Conservation (phyloP, 768 basidiomycete species). For the Lactifluus volemus region DNA sequence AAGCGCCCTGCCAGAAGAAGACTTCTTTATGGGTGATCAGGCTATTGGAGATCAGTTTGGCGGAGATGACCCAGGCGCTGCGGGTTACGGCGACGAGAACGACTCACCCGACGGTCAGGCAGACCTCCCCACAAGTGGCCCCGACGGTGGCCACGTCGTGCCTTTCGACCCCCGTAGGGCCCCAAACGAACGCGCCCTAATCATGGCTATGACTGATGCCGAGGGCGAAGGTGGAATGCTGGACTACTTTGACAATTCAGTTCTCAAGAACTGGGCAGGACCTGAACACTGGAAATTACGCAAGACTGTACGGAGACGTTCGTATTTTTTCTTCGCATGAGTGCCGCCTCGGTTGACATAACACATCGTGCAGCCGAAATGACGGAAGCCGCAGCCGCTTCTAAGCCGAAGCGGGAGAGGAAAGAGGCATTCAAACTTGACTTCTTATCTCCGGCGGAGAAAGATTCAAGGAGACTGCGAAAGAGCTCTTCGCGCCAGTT, state of each 20-base stretch:
- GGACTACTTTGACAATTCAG: conserved; percentile 85
- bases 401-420: conserved; percentile 52
- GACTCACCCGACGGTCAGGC: conserved; percentile 34
- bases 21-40: conserved; percentile 62
- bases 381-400: conserved; percentile 39
- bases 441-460: conserved; percentile 54
- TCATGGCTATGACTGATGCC: conserved; percentile 76
- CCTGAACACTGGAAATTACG: conserved; percentile 97
- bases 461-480: conserved; percentile 52
- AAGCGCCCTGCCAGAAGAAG: conserved; percentile 36
- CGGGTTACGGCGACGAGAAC: conserved; percentile 27
- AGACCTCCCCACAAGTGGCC: conserved; percentile 34
- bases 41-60: conserved; percentile 41
- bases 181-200: conserved; percentile 69
- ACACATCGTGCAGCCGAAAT: conserved; percentile 35
- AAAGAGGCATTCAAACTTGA: conserved; percentile 82
- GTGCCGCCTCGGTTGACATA: conserved; percentile 10
- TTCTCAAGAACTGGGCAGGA: conserved; percentile 95
- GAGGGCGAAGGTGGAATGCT: conserved; percentile 56
- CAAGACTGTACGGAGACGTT: conserved; percentile 71
- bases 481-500: conserved; percentile 72
- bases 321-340: conserved; percentile 23
- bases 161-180: conserved; percentile 82
- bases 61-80: conserved; percentile 22
- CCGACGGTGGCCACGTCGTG: conserved; percentile 47